Conservation (phyloP, 2,329 filamentous ascomycete genomes). For the Aspergillus bombycis region DNA sequence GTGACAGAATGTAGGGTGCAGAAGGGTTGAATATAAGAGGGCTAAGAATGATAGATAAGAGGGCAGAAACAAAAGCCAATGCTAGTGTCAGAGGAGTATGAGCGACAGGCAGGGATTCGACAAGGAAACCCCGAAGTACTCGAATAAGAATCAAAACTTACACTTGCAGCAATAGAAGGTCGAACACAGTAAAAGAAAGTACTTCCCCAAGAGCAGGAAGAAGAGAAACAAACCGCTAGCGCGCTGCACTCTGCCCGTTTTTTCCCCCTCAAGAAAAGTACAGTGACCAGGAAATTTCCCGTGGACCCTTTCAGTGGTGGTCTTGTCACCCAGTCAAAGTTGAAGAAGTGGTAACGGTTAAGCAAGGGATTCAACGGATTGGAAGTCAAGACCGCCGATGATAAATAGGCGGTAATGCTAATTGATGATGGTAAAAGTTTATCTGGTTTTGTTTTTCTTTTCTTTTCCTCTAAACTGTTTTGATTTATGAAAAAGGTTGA, state of each 20-base stretch:
- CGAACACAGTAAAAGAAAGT: conserved; percentile 9
- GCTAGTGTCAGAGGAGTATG: conserved; percentile 8
- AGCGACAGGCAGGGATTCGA: conserved; percentile 4
- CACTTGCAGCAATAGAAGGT: conserved; percentile 19
- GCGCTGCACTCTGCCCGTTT: conserved; percentile 30
- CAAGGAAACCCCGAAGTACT: conserved; percentile 6
- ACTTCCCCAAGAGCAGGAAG: conserved; percentile 11
- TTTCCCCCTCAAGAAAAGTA: conserved; percentile 13
- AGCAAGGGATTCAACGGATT: conserved; percentile 13
- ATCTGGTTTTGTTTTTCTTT: background rate
- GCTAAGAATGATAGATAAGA: conserved; percentile 8
- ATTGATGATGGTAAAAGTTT: conserved; percentile 16
- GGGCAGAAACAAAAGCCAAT: conserved; percentile 10
- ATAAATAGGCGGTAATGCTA: conserved; percentile 17
- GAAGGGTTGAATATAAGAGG: conserved; percentile 11
- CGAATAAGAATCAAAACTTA: conserved; percentile 13
- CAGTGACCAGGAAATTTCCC: conserved; percentile 21
- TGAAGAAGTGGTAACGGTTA: conserved; percentile 19
- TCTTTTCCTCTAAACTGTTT: background rate
- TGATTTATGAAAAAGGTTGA: conserved; percentile 4
- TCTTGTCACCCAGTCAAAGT: conserved; percentile 15
- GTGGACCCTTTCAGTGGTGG: conserved; percentile 16
- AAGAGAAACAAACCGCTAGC: conserved; percentile 27
- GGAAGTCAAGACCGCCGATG: conserved; percentile 7
- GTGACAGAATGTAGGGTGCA: conserved; percentile 11